phyloP scores from a whole-genome alignment of 345 rosid species.

The Syzygium jambos region DNA sequence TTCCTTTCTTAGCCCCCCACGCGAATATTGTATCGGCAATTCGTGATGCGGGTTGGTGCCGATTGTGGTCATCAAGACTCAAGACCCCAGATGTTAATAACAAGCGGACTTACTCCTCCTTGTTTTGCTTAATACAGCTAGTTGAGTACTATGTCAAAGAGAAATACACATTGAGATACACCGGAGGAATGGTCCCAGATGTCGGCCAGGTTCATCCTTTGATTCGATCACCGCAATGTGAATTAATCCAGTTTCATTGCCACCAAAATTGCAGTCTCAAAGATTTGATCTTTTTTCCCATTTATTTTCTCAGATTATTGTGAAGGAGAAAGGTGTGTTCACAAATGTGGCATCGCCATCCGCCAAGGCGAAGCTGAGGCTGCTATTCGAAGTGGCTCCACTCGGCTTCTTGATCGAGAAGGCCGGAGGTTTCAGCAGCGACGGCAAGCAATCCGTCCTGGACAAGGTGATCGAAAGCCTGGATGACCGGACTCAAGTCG shows the following conservation, averaged over 20 bases:
- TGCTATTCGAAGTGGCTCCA: slow-evolving; percentile 89
- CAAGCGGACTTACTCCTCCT: neutral
- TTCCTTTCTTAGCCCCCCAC: neutral
- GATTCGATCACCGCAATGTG: neutral
- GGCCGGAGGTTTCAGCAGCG: slow-evolving; percentile 92
- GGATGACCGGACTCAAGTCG: slow-evolving; percentile 97
- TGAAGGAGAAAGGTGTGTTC: slow-evolving; percentile 93
- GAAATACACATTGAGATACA: slow-evolving; percentile 96
- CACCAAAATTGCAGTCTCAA: neutral
- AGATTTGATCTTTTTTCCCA: neutral
- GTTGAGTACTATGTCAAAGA: slow-evolving; percentile 79
- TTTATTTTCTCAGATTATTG: slow-evolving; percentile 48
- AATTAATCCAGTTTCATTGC: neutral
- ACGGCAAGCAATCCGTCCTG: slow-evolving; percentile 68
- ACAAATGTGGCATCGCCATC: slow-evolving; percentile 84
- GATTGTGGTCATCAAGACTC: neutral
- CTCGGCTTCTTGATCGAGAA: slow-evolving; percentile 72
- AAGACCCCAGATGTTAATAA: neutral
- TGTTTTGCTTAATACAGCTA: slow-evolving; percentile 31
- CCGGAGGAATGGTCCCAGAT: slow-evolving; percentile 99
- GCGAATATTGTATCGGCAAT: neutral
- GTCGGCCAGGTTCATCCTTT: slow-evolving; percentile 61
- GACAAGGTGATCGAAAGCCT: slow-evolving; percentile 59
- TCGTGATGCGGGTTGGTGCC: neutral
- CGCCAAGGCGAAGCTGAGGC: slow-evolving; percentile 91